Conservation (phyloP, 1,139 yeast species). For the Yamadazyma spencermartinsiae region DNA sequence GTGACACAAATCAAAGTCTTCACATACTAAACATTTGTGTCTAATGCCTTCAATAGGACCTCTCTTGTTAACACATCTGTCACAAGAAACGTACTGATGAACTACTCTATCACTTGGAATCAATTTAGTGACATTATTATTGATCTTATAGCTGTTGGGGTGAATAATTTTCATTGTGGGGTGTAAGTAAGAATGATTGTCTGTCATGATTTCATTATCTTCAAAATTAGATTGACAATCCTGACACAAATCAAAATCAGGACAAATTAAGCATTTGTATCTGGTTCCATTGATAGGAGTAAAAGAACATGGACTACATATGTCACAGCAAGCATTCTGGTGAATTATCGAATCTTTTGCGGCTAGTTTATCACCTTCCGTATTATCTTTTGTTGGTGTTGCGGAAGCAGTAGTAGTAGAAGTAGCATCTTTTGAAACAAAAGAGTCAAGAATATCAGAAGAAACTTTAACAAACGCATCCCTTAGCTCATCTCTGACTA, state of each 20-base stretch:
- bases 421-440: conserved; percentile 1
- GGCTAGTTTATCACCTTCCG: neutral
- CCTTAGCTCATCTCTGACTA: conserved; percentile 17
- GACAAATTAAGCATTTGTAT: conserved; percentile 55
- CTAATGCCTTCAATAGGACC: conserved; percentile 47
- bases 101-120: conserved; percentile 10
- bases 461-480: conserved; percentile 15
- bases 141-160: conserved; percentile 18
- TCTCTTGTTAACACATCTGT: conserved; percentile 35
- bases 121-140: conserved; percentile 4
- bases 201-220: conserved; percentile 11
- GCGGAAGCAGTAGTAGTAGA: too few relatives aligned
- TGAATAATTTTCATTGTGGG: conserved; percentile 31
- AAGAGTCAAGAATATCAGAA: conserved; percentile 10
- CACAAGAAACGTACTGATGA: conserved; percentile 35
- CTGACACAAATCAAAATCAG: conserved; percentile 57
- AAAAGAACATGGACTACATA: conserved; percentile 31
- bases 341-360: conserved; percentile 17
- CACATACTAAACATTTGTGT: conserved; percentile 54
- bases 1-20: conserved; percentile 56
- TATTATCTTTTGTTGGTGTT: too few relatives aligned
- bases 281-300: conserved; percentile 48
- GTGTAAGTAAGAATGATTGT: conserved; percentile 27
- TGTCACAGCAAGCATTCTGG: conserved; percentile 38
- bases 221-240: conserved; percentile 38